Percentiles rank a stretch among this genome's conserved stretches.
phyloP scores from a whole-genome alignment of 441 rosid species.

The Jatropha podagrica region DNA sequence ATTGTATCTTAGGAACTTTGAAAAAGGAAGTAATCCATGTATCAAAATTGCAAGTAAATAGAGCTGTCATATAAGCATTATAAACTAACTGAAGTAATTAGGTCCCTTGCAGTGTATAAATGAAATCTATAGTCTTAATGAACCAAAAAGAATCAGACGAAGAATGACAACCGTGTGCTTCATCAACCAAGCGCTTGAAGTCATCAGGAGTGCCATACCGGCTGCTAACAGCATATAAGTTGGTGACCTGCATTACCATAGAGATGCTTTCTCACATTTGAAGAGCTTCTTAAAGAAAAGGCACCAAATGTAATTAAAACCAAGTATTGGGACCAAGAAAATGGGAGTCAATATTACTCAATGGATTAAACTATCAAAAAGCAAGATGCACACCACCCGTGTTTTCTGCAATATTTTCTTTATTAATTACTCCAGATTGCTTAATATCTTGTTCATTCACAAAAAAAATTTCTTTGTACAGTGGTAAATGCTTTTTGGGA shows the following conservation, averaged over 20 bases:
- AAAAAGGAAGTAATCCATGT: constrained; percentile 10
- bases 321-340: not conserved
- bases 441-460: not conserved
- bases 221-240: constrained; percentile 87
- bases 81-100: constrained; percentile 4
- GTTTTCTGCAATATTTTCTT: too few relatives aligned
- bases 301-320: not conserved
- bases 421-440: too few relatives aligned
- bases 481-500: not conserved
- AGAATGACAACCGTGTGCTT: constrained; percentile 79
- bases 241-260: constrained; percentile 71
- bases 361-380: not conserved
- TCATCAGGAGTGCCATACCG: constrained; percentile 97
- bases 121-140: constrained; percentile 3
- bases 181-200: constrained; percentile 89
- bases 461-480: not conserved
- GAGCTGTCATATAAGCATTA: constrained; percentile 7
- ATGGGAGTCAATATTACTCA: not conserved
- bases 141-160: constrained; percentile 15
- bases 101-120: constrained; percentile 17
- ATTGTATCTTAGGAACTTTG: not conserved
- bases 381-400: not conserved
- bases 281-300: constrained; percentile 8
- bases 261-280: constrained; percentile 21
- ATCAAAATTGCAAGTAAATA: constrained; percentile 4